Percentiles rank a stretch among this genome's conserved stretches.
Evolutionary conservation across 2,329 filamentous ascomycete species (phyloP).

Genomic region (Colletotrichum sp.): DNA sequence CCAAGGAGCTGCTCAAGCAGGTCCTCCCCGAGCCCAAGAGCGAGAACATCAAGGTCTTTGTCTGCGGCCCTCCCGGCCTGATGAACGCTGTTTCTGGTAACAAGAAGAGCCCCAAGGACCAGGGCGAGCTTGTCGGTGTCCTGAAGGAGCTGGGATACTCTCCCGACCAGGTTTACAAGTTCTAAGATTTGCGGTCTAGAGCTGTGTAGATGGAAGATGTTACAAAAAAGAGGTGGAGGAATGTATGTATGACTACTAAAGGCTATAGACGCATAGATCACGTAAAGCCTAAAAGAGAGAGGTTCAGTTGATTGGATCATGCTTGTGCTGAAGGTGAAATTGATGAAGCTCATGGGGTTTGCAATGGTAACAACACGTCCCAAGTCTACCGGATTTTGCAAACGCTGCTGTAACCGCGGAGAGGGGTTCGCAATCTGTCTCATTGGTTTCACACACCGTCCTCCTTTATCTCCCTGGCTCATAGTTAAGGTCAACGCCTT

Average conservation of each 20-base stretch:
- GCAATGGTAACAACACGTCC: neutral
- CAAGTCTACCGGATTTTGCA: neutral
- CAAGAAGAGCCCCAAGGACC: slow-evolving; percentile 92
- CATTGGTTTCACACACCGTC: accelerated
- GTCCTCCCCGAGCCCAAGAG: slow-evolving; percentile 91
- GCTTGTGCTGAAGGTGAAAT: neutral
- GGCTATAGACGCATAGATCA: slow-evolving; percentile 19
- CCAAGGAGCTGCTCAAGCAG: slow-evolving; percentile 91
- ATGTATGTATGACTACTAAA: slow-evolving; percentile 9
- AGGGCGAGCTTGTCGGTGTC: slow-evolving; percentile 85
- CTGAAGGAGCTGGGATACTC: slow-evolving; percentile 80
- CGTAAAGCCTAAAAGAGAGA: neutral
- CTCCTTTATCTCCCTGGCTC: accelerated
- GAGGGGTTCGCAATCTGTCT: accelerated
- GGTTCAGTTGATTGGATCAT: neutral
- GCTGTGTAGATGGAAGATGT: neutral
- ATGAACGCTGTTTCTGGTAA: slow-evolving; percentile 91
- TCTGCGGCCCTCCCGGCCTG: slow-evolving; percentile 90
- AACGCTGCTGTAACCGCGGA: neutral
- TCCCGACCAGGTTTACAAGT: slow-evolving; percentile 91
- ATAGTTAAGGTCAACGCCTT: accelerated
- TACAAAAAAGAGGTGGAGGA: neutral
- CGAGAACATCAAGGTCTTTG: slow-evolving; percentile 94
- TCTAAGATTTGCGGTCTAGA: slow-evolving; percentile 52
- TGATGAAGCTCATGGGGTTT: neutral